Evolutionary conservation across 805 yeast genomes (phyloP).

Genomic region (Saccharomycopsis fodiens): DNA sequence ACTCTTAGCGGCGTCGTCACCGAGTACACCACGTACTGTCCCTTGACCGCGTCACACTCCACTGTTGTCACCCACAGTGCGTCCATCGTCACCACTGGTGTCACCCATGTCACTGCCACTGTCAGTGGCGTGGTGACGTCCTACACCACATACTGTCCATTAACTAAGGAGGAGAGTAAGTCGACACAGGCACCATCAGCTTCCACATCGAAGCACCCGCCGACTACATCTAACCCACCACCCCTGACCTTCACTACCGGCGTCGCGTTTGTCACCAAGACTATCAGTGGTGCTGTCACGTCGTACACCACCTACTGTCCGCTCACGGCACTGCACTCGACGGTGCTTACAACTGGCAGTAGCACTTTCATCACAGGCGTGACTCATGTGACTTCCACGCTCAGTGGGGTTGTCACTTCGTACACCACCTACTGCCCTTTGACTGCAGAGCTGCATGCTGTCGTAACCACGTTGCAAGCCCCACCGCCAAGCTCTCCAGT

Average conservation of each 20-base stretch:
- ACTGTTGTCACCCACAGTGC: conserved; percentile 1
- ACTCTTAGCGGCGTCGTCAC: conserved; percentile 17
- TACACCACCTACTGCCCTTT: conserved; percentile 20
- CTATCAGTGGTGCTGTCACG: background rate
- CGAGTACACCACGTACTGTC: conserved; percentile 18
- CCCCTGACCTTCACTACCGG: background rate
- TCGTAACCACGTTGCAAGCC: background rate
- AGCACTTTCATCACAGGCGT: conserved; percentile 20
- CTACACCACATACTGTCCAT: conserved; percentile 20
- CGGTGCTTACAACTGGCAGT: background rate
- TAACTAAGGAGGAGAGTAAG: conserved; percentile 13
- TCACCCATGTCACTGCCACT: conserved; percentile 16
- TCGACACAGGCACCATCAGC: too few species aligned
- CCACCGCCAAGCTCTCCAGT: background rate
- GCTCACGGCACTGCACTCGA: background rate
- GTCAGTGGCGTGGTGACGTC: conserved; percentile 15
- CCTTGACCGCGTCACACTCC: conserved; percentile 13
- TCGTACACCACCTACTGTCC: conserved; percentile 6
- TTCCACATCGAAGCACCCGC: background rate
- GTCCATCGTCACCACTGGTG: conserved; percentile 18
- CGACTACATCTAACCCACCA: background rate
- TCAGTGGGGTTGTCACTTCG: conserved; percentile 15
- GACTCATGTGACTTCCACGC: conserved; percentile 15
- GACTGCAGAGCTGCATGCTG: conserved; percentile 6
- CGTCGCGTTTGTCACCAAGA: background rate